Base-by-base conservation (phyloP, 23 red algal species). In the Chondrus crispus region DNA sequence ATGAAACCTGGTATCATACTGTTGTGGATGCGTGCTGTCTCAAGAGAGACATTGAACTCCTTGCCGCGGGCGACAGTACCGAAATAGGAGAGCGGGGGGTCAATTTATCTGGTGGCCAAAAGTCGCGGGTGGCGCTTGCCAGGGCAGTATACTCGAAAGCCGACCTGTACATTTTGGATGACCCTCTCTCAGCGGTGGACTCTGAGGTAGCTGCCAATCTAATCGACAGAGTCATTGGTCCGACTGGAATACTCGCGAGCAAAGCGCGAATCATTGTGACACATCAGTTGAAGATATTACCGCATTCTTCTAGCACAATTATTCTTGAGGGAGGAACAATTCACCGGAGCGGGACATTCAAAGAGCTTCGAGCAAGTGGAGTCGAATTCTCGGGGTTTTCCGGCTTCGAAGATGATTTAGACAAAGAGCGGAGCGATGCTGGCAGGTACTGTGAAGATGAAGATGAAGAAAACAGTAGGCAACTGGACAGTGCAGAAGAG, bases 91-190 rank as follows among this genome's bases (percentile, higher is more conserved):
- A 85, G 62, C 52, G 48, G 5, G 91, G 84, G 7, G 81, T 97
- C 36, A 97, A 82, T 64, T 68, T 97, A 20, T 94, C 90, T 7
- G 95, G 95, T n/a, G 95, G 95, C 62, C 95, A 97, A 73, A 97
- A 97, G 42, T 82, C 95, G 30, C 85, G 95, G 1, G 79, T 97
- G 3, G 95, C 95, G 7, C 69, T 97, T 10, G 95, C 95, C 2
- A 85, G 95, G 41, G 90, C 91, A 38, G 43, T 89, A 3, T 97
- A 94, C 83, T 80, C 62, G 24, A 43, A 71, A 40, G 92, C 91
- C 2, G 79, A 82, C 58, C 47, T 95, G 2, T 90, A 94, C 19
- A 57, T 97, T 73, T 68, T 97, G 16, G 95, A 97, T 80, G 95
- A 97, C 32, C 93, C 91, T 36, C 81, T 97, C 19, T 84, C 85